Percentiles rank a stretch among this genome's conserved stretches.
phyloP scores from a whole-genome alignment of 495 filamentous ascomycete genomes.

The Penicillium paradoxum region DNA sequence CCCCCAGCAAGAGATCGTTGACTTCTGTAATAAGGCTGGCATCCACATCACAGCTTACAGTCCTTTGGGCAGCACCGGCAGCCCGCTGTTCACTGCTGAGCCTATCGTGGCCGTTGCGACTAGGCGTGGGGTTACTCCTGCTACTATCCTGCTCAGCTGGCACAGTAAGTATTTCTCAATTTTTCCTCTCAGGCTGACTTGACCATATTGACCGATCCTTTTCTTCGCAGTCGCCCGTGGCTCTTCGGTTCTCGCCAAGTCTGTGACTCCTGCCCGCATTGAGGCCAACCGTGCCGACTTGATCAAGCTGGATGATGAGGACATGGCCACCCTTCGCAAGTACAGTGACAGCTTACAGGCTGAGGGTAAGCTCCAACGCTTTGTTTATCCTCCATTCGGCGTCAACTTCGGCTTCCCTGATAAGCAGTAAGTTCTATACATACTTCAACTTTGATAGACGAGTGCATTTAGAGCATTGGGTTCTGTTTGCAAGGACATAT shows the following conservation, averaged over 20 bases:
- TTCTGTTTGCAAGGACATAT: not conserved
- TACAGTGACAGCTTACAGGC: slow-evolving; percentile 52
- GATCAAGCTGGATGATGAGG: slow-evolving; percentile 60
- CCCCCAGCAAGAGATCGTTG: slow-evolving; percentile 82
- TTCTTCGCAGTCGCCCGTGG: slow-evolving; percentile 61
- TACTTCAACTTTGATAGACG: not conserved
- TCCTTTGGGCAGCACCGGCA: slow-evolving; percentile 72
- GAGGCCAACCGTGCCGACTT: slow-evolving; percentile 62
- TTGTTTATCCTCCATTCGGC: slow-evolving; percentile 75
- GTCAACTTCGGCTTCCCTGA: slow-evolving; percentile 75
- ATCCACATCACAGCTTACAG: slow-evolving; percentile 75
- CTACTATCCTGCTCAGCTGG: slow-evolving; percentile 66
- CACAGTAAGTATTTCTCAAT: slow-evolving; percentile 51
- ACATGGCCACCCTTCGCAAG: slow-evolving; percentile 59
- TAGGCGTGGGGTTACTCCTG: slow-evolving; percentile 59
- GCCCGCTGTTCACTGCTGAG: slow-evolving; percentile 64
- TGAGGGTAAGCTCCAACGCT: slow-evolving; percentile 60
- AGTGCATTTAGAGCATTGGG: not conserved
- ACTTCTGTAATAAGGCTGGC: slow-evolving; percentile 66
- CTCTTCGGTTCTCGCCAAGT: slow-evolving; percentile 73
- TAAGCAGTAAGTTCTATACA: slow-evolving; percentile 38
- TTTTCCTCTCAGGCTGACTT: not conserved
- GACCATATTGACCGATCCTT: not conserved
- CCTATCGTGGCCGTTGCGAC: slow-evolving; percentile 64
- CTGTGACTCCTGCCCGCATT: slow-evolving; percentile 68